Evolutionary conservation across 148 eudicot species (phyloP).

Genomic region (Heliamphora exappendiculata): DNA sequence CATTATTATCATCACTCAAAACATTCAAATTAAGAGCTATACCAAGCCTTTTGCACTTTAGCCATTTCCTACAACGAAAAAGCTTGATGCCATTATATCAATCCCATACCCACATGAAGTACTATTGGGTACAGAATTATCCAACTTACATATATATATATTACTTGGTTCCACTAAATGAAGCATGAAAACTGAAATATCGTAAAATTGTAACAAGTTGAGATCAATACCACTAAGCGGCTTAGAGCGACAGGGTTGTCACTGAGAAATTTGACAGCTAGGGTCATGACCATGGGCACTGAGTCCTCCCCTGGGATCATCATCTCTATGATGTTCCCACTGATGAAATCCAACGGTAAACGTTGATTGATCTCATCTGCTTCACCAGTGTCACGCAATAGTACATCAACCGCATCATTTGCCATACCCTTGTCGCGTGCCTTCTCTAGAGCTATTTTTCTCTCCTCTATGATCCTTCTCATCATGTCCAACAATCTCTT

Average conservation of each 20-base stretch:
- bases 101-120: too few relatives aligned
- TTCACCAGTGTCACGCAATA: constrained; percentile 47
- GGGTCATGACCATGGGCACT: constrained; percentile 84
- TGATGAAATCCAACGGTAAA: constrained; percentile 51
- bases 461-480: constrained; percentile 40
- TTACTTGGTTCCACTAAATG: not conserved
- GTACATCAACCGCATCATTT: constrained; percentile 52
- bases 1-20: not conserved
- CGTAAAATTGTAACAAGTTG: not conserved
- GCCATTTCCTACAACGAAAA: not conserved
- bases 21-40: not conserved
- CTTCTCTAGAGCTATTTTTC: constrained; percentile 28
- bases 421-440: constrained; percentile 12
- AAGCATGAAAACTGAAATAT: not conserved
- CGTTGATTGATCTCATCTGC: constrained; percentile 25
- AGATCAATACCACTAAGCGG: constrained; percentile 52
- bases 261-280: constrained; percentile 75
- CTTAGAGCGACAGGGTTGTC: constrained; percentile 61
- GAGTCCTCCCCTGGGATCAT: constrained; percentile 98
- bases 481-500: constrained; percentile 46
- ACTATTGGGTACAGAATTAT: too few relatives aligned
- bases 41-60: not conserved
- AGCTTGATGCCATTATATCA: not conserved
- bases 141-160: too few relatives aligned
- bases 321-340: constrained; percentile 86